A percentile compares a stretch with the other conserved stretches of the same genome.
These are phyloP conservation scores for Teunomyces tritomae DNA, from an alignment of 805 yeast species.

Conservation along the genomic window DNA sequence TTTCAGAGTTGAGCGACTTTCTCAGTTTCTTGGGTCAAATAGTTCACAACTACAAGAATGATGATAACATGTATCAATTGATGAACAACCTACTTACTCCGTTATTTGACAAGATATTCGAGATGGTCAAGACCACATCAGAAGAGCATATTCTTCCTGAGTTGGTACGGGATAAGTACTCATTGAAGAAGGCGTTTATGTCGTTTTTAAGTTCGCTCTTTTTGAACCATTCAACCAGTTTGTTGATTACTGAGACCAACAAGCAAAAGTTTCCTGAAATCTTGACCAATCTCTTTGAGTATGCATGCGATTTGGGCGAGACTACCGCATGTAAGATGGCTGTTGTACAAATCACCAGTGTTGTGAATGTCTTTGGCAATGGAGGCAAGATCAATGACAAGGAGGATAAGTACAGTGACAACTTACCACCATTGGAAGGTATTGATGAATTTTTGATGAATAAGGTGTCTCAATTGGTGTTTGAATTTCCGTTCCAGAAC, in stretches of 20 bases:
- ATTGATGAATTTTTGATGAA: slow-evolving; percentile 68
- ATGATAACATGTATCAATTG: slow-evolving; percentile 67
- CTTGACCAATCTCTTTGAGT: slow-evolving; percentile 61
- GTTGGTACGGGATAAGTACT: slow-evolving; percentile 59
- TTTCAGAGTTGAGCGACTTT: slow-evolving; percentile 74
- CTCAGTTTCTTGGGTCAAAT: slow-evolving; percentile 85
- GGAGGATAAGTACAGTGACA: slow-evolving; percentile 49
- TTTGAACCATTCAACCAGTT: slow-evolving; percentile 74
- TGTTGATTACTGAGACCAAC: slow-evolving; percentile 70
- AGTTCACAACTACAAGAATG: slow-evolving; percentile 68
- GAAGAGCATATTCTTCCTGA: slow-evolving; percentile 50
- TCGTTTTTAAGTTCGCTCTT: slow-evolving; percentile 67
- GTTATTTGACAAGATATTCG: slow-evolving; percentile 62
- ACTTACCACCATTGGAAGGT: slow-evolving; percentile 60
- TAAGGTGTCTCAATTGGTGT: slow-evolving; percentile 62
- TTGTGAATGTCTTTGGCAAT: slow-evolving; percentile 54
- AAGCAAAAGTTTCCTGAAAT: slow-evolving; percentile 57
- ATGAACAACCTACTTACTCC: slow-evolving; percentile 74
- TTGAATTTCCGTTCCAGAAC: slow-evolving; percentile 78
- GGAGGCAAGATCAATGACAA: slow-evolving; percentile 63
- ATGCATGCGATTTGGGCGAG: slow-evolving; percentile 62
- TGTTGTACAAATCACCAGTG: slow-evolving; percentile 62
- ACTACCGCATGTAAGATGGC: slow-evolving; percentile 66
- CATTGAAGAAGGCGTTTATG: slow-evolving; percentile 68
- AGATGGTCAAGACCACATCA: slow-evolving; percentile 38